Evolutionary conservation across 169 alveolate species (phyloP).

Genomic region (Plasmodium vinckei): DNA sequence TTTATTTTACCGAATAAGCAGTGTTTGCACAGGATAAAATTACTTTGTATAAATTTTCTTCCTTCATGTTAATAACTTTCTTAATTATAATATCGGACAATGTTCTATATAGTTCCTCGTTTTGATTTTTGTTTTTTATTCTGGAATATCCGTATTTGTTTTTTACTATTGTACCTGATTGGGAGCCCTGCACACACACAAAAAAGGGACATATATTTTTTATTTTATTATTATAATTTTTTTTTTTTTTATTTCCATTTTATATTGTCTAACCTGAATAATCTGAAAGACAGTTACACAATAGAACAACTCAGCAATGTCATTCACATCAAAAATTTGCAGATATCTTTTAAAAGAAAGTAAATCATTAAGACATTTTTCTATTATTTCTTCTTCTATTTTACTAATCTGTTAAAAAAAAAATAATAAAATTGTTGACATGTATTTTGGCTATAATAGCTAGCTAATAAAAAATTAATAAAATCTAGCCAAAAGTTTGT

Average conservation of each 20-base stretch:
- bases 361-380: slow-evolving; percentile 5
- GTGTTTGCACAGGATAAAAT: slow-evolving; percentile 68
- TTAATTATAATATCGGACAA: slow-evolving; percentile 38
- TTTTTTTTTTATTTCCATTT: background rate
- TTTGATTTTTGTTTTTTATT: slow-evolving; percentile 11
- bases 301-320: slow-evolving; percentile 41
- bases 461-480: background rate
- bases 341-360: slow-evolving; percentile 2
- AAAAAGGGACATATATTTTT: background rate
- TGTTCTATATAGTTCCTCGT: slow-evolving; percentile 32
- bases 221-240: background rate
- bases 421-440: background rate
- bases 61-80: slow-evolving; percentile 40
- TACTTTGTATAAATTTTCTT: slow-evolving; percentile 49
- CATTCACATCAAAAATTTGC: slow-evolving; percentile 34
- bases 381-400: slow-evolving; percentile 31
- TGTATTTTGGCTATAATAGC: background rate
- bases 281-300: slow-evolving; percentile 35
- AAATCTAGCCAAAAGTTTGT: too few relatives aligned
- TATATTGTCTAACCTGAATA: slow-evolving; percentile 18
- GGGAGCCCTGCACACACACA: slow-evolving; percentile 25
- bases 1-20: slow-evolving; percentile 52
- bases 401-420: slow-evolving; percentile 11
- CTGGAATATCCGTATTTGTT: slow-evolving; percentile 49
- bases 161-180: slow-evolving; percentile 32